Evolutionary conservation across 805 yeast genomes (phyloP), one percentile per base, ranked within the genome.

Genomic region (Ogataea ramenticola): DNA sequence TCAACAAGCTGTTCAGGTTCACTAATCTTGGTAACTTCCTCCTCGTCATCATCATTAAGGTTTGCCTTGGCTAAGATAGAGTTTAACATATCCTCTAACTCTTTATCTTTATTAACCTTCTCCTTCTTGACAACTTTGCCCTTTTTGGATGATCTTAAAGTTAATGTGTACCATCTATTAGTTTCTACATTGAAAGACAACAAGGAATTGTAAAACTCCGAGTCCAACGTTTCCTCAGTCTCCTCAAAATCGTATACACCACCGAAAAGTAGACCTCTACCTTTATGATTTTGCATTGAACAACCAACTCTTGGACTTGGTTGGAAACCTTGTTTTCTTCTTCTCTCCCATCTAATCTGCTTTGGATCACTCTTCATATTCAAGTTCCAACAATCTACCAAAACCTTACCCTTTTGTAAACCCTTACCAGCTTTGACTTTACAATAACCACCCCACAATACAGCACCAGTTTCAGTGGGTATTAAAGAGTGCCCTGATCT

Each of bases 281-380:
- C 95, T 54, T 86, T 85, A 64, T 91, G 98, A 51, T 73, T 73
- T 10, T 81, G 89, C 82, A 91, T 77, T 4, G 95, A 82, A 57
- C 95, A 85, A 0, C 99, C 98, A n/a, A 87, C 96, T 54, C 98
- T 75, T 14, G 97, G 86, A 1, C 91, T 78, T 4, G 97, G 97
- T 48, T 82, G 89, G 60, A 82, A 86, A 3, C 96, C 96, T 58
- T 87, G 91, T 53, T 86, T 88, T 48, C 86, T 77, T 51, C 95
- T 77, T 58, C 96, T 74, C 64, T 93, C 98, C 85, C 96, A 90
- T 49, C 95, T 69, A 5, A 86, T 72, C 3, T 74, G 83, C 47
- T 77, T 74, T 16, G 89, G 72, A 58, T 91, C 96, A 17, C 83
- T 65, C 60, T 86, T 87, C 95, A 91, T 87, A 55, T 84, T 86